Percentiles rank a stretch among this genome's conserved stretches.
Evolutionary conservation across 352 stramenopile species (phyloP).

Genomic region (Pelagophyceae sp.): DNA sequence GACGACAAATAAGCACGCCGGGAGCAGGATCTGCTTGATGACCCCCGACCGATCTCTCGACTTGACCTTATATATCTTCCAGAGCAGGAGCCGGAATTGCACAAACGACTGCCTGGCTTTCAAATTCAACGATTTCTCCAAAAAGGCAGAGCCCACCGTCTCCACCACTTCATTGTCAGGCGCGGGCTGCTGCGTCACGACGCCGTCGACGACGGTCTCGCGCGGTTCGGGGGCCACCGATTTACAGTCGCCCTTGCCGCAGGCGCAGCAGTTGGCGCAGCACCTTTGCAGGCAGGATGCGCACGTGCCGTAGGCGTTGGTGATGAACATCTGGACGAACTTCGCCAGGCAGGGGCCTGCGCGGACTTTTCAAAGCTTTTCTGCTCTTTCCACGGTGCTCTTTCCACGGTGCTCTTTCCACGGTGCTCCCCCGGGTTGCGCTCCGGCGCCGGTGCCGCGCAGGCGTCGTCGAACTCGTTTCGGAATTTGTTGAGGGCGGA

Average conservation of each 20-base stretch:
- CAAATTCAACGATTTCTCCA: not conserved
- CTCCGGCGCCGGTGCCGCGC: no score
- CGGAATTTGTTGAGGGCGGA: not conserved
- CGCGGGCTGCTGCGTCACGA: not conserved
- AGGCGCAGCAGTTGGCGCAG: not conserved
- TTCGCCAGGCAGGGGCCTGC: not conserved
- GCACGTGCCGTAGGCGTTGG: not conserved
- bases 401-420: no score
- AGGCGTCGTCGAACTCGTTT: slow-evolving; percentile 10
- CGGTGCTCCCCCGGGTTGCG: no score
- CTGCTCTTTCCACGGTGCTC: no score
- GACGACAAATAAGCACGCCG: not conserved
- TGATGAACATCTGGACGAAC: not conserved
- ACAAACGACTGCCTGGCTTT: not conserved
- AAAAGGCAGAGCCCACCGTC: not conserved
- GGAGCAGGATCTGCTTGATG: slow-evolving; percentile 2
- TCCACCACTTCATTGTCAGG: not conserved
- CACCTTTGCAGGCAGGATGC: not conserved
- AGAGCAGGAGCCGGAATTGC: not conserved
- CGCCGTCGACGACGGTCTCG: not conserved
- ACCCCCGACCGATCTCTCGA: not conserved
- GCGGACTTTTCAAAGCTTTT: no score
- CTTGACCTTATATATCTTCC: not conserved
- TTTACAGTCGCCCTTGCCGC: not conserved
- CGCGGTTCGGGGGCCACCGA: not conserved